Base-by-base conservation (phyloP, 148 eudicot genomes). In the Rhododendron henanense region DNA sequence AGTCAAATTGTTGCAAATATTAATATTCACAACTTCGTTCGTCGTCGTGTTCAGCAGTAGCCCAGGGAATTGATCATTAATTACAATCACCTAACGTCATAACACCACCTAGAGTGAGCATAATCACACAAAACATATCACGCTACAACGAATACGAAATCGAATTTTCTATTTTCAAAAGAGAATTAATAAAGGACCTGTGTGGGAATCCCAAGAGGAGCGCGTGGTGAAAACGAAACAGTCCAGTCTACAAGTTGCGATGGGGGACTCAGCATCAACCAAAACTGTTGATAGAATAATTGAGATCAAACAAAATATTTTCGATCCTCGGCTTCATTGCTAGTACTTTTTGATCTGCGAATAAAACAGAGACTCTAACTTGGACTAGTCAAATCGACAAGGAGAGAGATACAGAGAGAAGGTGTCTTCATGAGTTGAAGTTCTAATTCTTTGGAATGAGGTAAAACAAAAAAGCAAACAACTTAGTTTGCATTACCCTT, bases 1-100 rank as follows among this genome's bases (percentile, higher is more conserved):
- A 10, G 85, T 55, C 84, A 88, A 73, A 31, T 85, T 85, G 80
- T 88, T 88, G 74, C 55, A 83, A 44, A 87, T 50, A 74, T 87
- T 87, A 44, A 84, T 79, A 76, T 23, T 59, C 50, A 83, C 48
- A 1, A 74, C 67, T 67, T 88, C 87, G 73, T 88, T 85, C 1
- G 87, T 88, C n/a, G 82, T 78, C 10, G 85, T 55, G 25, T 85
- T 81, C 82, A 88, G n/a, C 41, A 81, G 33, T 13, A 87, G 89
- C 5, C 89, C 87, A 1, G 87, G 87, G 83, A 88, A 88, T 37
- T 81, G 79, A 23, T 55, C 87, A 41, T 88, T 88, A 48, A 88
- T 85, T 71, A 85, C 50, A 57, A 85, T 88, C 33, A 82, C 87
- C 87, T 88, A 85, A 45, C 13, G 47, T 10, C 25, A 45, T 78